Conservation (phyloP, 352 stramenopile genomes). For the Phytophthora cactorum region DNA sequence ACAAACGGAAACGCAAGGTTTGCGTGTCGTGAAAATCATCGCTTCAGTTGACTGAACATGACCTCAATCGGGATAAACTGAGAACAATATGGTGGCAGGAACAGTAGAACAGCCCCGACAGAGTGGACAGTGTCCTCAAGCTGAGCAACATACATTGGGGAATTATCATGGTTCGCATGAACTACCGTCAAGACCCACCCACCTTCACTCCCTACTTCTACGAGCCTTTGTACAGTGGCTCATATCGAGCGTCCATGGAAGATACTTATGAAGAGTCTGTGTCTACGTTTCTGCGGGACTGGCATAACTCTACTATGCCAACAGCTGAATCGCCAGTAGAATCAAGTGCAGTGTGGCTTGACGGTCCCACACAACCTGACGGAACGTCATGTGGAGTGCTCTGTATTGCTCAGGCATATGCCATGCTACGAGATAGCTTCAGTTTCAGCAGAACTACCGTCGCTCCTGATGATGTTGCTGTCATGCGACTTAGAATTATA, state of each 20-base stretch:
- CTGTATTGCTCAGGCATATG: constrained; percentile 5
- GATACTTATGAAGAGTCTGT: constrained; percentile 4
- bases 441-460: neutral
- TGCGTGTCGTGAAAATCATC: too few species aligned
- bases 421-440: neutral
- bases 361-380: constrained; percentile 2
- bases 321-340: neutral
- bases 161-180: too few species aligned
- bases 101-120: too few species aligned
- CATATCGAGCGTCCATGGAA: constrained; percentile 4
- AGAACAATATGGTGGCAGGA: too few species aligned
- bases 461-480: constrained; percentile 1
- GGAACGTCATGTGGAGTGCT: constrained; percentile 13
- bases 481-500: constrained; percentile 1
- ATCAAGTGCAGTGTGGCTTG: constrained; percentile 2
- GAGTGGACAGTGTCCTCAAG: too few species aligned
- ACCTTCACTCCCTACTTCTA: too few species aligned
- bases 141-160: too few species aligned
- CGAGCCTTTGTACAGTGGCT: neutral
- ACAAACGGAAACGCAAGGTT: too few species aligned
- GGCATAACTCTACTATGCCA: neutral
- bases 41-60: too few species aligned
- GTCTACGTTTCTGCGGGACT: constrained; percentile 5
- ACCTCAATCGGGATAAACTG: too few species aligned
- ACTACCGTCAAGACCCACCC: too few species aligned